phyloP scores from a whole-genome alignment of 768 basidiomycete species.

The Nidularia sp. region DNA sequence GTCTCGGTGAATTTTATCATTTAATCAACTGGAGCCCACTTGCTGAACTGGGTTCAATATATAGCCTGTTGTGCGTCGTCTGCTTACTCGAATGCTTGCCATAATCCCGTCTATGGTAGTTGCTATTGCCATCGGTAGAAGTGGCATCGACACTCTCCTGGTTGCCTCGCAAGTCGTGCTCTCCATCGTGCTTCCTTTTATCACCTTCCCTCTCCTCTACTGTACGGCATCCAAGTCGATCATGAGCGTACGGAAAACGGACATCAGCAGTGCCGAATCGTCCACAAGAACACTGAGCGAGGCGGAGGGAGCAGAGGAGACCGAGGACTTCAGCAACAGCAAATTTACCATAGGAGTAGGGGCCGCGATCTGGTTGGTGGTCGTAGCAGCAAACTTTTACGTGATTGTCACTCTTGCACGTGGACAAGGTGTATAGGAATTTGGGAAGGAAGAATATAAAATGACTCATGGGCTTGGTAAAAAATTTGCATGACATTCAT shows the following conservation, averaged over 20 bases:
- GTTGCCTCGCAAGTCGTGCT: constrained; percentile 84
- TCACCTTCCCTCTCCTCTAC: constrained; percentile 77
- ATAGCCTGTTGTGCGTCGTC: constrained; percentile 72
- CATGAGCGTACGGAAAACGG: constrained; percentile 59
- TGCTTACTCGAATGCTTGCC: constrained; percentile 77
- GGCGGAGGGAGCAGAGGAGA: constrained; percentile 21
- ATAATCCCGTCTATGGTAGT: constrained; percentile 82
- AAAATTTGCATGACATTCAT: too few species aligned
- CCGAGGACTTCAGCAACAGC: constrained; percentile 64
- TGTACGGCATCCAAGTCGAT: constrained; percentile 67
- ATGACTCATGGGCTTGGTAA: too few species aligned
- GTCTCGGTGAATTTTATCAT: constrained; percentile 54
- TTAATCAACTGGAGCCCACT: not conserved
- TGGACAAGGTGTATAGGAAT: too few species aligned
- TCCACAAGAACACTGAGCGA: not conserved
- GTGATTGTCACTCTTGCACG: constrained; percentile 58
- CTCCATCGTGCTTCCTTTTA: constrained; percentile 79
- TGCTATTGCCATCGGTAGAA: constrained; percentile 64
- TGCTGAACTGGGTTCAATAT: too few species aligned
- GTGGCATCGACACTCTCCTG: constrained; percentile 75
- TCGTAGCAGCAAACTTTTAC: constrained; percentile 73
- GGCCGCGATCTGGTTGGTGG: constrained; percentile 56
- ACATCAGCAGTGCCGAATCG: not conserved
- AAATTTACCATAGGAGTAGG: constrained; percentile 47
- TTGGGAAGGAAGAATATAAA: too few species aligned